Conservation (phyloP, 2,329 filamentous ascomycete genomes). For the Geoglossum cookeanum region DNA sequence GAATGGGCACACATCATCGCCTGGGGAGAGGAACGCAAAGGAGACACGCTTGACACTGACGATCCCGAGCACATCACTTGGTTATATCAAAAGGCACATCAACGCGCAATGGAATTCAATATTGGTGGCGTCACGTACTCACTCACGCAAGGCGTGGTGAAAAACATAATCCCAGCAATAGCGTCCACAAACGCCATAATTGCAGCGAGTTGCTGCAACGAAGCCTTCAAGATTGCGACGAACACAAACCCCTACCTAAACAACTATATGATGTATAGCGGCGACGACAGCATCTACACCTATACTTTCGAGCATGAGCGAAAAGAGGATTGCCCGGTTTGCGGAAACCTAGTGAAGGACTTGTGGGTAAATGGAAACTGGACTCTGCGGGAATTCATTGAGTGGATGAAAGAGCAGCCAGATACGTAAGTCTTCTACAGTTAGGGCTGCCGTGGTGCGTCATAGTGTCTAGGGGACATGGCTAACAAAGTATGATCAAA, state of each 20-base stretch:
- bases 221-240: conserved; percentile 87
- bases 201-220: conserved; percentile 87
- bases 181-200: conserved; percentile 96
- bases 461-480: no score
- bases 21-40: conserved; percentile 52
- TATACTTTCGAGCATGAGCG: conserved; percentile 93
- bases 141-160: conserved; percentile 91
- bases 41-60: conserved; percentile 72
- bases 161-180: conserved; percentile 98
- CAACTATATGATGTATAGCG: conserved; percentile 99
- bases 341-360: conserved; percentile 62
- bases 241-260: conserved; percentile 62
- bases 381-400: conserved; percentile 70
- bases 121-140: conserved; percentile 88
- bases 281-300: conserved; percentile 87
- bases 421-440: conserved; percentile 34
- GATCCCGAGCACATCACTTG: conserved; percentile 95
- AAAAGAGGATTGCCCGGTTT: conserved; percentile 89
- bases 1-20: conserved; percentile 98
- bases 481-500: background rate
- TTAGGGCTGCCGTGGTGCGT: conserved; percentile 8
- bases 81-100: conserved; percentile 72
- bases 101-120: conserved; percentile 69
- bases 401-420: conserved; percentile 61
- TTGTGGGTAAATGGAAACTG: conserved; percentile 49